Evolutionary conservation across 768 basidiomycete species (phyloP).

Genomic region (Termitomyces sp.): DNA sequence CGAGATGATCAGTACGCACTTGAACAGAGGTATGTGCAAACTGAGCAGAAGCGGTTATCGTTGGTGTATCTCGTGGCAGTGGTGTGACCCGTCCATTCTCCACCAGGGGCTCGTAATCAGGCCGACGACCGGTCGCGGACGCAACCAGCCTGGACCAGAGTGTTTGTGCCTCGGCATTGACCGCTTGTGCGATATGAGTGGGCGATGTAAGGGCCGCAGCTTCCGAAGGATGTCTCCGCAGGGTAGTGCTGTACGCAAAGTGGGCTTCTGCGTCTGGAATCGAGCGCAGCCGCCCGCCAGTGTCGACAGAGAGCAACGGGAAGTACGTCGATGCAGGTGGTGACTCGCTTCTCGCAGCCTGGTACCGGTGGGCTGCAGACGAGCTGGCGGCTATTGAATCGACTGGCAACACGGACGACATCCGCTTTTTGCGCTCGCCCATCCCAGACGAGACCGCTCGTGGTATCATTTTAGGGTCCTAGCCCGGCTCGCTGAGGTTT

Average conservation of each 20-base stretch:
- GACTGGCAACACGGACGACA: conserved; percentile 26
- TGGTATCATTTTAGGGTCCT: conserved; percentile 11
- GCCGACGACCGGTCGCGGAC: conserved; percentile 33
- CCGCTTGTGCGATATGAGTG: conserved; percentile 39
- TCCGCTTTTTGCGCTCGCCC: conserved; percentile 42
- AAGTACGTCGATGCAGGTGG: conserved; percentile 85
- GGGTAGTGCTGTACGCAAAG: conserved; percentile 80
- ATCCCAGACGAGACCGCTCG: conserved; percentile 30
- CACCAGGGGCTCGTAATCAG: conserved; percentile 19
- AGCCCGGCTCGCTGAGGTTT: background rate
- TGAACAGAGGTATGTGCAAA: conserved; percentile 66
- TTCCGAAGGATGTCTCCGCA: conserved; percentile 62
- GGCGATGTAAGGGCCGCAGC: conserved; percentile 40
- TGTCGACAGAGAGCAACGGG: conserved; percentile 47
- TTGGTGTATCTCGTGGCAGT: conserved; percentile 22
- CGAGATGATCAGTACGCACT: conserved; percentile 32
- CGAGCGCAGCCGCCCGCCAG: conserved; percentile 46
- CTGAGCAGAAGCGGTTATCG: conserved; percentile 59
- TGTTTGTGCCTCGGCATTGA: conserved; percentile 42
- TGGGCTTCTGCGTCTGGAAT: conserved; percentile 63
- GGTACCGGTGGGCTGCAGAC: conserved; percentile 26
- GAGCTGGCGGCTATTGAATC: conserved; percentile 32
- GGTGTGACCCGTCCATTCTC: conserved; percentile 37
- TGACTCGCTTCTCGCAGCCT: conserved; percentile 36
- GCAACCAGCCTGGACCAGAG: conserved; percentile 46